These are phyloP conservation scores for Annulohypoxylon maeteangense DNA, from an alignment of 495 filamentous ascomycete genomes.

Conservation along the genomic window DNA sequence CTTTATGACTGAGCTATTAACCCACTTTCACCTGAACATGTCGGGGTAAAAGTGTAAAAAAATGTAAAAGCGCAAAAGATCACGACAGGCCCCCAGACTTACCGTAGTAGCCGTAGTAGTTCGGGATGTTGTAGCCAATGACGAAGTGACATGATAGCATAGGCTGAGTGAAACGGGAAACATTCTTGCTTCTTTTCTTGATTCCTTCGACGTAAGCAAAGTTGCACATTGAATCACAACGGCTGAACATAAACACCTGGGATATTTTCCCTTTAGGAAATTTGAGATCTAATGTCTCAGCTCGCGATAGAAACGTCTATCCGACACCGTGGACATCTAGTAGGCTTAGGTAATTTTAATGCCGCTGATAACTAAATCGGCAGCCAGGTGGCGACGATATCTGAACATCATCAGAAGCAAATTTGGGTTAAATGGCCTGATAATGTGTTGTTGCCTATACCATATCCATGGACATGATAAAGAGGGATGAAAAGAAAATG, in stretches of 20 bases:
- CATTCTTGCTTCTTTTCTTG: constrained; percentile 16
- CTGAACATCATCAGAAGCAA: neutral
- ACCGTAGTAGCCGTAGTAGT: constrained; percentile 15
- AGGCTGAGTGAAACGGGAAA: constrained; percentile 16
- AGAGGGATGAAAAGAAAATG: constrained; percentile 8
- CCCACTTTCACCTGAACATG: constrained; percentile 37
- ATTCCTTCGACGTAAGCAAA: constrained; percentile 19
- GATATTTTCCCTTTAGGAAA: neutral
- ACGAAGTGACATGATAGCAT: constrained; percentile 20
- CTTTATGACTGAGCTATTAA: constrained; percentile 34
- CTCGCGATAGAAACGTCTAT: neutral
- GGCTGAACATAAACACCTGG: constrained; percentile 3
- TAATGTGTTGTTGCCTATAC: constrained; percentile 16
- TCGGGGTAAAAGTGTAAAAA: constrained; percentile 28
- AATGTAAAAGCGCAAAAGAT: constrained; percentile 31
- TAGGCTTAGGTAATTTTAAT: neutral
- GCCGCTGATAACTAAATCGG: neutral
- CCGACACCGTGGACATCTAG: neutral
- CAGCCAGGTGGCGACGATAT: neutral
- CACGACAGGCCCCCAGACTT: constrained; percentile 27
- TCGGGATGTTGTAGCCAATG: constrained; percentile 30
- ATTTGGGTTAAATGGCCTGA: neutral
- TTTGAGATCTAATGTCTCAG: neutral
- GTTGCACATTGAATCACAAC: constrained; percentile 15
- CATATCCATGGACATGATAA: neutral